A percentile compares a stretch with the other conserved stretches of the same genome.
Conservation (phyloP, 345 rosid species). For the Euphorbia lathyris region DNA sequence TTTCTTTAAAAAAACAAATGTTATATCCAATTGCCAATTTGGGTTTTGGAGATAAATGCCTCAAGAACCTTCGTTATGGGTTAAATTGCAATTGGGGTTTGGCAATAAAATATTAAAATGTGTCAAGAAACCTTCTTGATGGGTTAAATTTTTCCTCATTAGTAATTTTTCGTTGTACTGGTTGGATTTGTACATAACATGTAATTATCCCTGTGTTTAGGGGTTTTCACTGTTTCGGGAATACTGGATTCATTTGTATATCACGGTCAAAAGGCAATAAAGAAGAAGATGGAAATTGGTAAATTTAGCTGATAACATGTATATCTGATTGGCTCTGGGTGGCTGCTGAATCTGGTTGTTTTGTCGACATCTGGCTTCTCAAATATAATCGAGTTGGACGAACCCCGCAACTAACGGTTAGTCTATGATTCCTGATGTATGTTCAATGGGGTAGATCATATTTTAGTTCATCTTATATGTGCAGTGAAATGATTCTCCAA, state of each 20-base stretch:
- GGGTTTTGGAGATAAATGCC: background rate
- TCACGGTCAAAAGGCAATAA: conserved; percentile 91
- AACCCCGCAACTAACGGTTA: conserved; percentile 11
- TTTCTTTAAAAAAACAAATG: background rate
- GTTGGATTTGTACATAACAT: conserved; percentile 7
- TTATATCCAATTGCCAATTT: background rate
- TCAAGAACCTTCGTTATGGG: background rate
- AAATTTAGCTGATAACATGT: conserved; percentile 55
- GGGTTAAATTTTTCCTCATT: too few species aligned
- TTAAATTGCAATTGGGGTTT: too few species aligned
- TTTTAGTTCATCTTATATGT: background rate
- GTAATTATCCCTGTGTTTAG: conserved; percentile 32
- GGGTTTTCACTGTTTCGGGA: conserved; percentile 88
- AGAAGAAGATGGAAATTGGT: conserved; percentile 95
- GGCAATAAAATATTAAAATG: too few species aligned
- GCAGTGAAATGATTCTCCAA: background rate
- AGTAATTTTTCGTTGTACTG: background rate
- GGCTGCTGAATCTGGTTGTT: background rate
- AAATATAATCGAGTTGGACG: background rate
- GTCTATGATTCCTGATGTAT: conserved; percentile 8
- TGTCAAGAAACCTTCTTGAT: too few species aligned
- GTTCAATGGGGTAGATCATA: conserved; percentile 1
- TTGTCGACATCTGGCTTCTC: background rate
- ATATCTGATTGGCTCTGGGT: background rate
- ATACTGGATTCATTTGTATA: conserved; percentile 83